Percentiles rank a stretch among this genome's conserved stretches.
These are phyloP conservation scores for Saksenaea oblongispora DNA, from an alignment of 371 early-diverging fungal genomes.

Conservation along the genomic window DNA sequence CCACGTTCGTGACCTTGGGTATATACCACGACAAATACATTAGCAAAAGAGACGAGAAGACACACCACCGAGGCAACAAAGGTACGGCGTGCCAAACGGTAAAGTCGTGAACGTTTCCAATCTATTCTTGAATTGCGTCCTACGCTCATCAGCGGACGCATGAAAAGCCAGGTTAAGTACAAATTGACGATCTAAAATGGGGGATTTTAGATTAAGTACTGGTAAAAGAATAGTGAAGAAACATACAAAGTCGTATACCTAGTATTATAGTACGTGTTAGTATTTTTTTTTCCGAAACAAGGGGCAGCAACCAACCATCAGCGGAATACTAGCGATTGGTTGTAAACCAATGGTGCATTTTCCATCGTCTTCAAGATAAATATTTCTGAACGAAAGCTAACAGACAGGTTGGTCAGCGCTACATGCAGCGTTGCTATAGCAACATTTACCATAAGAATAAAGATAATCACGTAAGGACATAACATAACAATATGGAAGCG, in stretches of 20 bases:
- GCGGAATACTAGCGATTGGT: slow-evolving; percentile 49
- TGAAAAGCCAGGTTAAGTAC: slow-evolving; percentile 55
- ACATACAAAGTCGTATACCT: neutral
- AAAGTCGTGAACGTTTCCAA: slow-evolving; percentile 46
- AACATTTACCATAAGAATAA: slow-evolving; percentile 42
- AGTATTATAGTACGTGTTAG: neutral
- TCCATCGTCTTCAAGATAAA: slow-evolving; percentile 43
- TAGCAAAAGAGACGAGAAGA: slow-evolving; percentile 48
- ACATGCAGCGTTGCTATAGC: neutral
- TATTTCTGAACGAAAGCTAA: slow-evolving; percentile 37
- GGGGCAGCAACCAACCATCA: slow-evolving; percentile 29
- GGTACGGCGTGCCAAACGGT: slow-evolving; percentile 50
- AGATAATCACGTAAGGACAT: slow-evolving; percentile 45
- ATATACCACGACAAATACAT: slow-evolving; percentile 47
- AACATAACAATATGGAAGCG: slow-evolving; percentile 47
- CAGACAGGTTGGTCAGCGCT: neutral
- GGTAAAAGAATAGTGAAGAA: no score
- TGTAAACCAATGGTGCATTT: slow-evolving; percentile 53
- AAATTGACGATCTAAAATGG: slow-evolving; percentile 26
- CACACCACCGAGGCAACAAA: slow-evolving; percentile 52
- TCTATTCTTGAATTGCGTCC: slow-evolving; percentile 37
- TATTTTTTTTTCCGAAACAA: neutral
- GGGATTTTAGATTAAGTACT: no score
- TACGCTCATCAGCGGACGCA: slow-evolving; percentile 42
- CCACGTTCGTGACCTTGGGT: slow-evolving; percentile 54